These are phyloP conservation scores for Rhizopogon roseolus DNA, from an alignment of 768 basidiomycete genomes.

Conservation along the genomic window DNA sequence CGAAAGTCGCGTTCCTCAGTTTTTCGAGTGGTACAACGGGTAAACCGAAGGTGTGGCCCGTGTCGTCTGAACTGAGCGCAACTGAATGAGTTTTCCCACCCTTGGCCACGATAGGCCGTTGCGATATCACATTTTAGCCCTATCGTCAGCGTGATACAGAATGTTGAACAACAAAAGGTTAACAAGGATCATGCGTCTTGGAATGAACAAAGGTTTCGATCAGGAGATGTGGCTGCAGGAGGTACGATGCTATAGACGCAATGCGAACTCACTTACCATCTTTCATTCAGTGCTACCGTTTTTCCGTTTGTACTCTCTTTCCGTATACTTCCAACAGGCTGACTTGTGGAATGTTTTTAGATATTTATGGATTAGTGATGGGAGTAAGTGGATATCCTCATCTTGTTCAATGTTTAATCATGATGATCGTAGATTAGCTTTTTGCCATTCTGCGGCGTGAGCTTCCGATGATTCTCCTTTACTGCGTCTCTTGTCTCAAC, in stretches of 20 bases:
- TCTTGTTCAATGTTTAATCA: constrained; percentile 1
- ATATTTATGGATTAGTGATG: constrained; percentile 58
- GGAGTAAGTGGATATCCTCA: constrained; percentile 32
- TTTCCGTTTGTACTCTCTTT: constrained; percentile 42
- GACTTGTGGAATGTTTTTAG: constrained; percentile 24
- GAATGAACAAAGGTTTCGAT: too few relatives aligned
- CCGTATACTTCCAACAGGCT: constrained; percentile 4
- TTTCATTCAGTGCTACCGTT: constrained; percentile 47
- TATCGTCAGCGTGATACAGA: constrained; percentile 62
- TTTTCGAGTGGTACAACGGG: too few relatives aligned
- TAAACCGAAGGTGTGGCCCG: too few relatives aligned
- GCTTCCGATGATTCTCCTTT: constrained; percentile 4
- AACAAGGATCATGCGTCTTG: too few relatives aligned
- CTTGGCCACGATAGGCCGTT: constrained; percentile 44
- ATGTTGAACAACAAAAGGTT: constrained; percentile 40
- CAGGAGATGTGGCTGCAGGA: too few relatives aligned
- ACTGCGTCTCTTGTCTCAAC: constrained; percentile 2
- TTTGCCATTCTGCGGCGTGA: constrained; percentile 48
- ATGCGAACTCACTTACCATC: neutral
- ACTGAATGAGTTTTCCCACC: neutral
- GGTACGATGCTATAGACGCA: too few relatives aligned
- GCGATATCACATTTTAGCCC: constrained; percentile 61
- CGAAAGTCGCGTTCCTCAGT: too few relatives aligned
- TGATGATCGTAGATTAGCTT: constrained; percentile 41
- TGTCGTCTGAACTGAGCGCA: neutral